Base-by-base conservation (phyloP, 169 alveolate genomes). In the Cryptosporidium sp. region DNA sequence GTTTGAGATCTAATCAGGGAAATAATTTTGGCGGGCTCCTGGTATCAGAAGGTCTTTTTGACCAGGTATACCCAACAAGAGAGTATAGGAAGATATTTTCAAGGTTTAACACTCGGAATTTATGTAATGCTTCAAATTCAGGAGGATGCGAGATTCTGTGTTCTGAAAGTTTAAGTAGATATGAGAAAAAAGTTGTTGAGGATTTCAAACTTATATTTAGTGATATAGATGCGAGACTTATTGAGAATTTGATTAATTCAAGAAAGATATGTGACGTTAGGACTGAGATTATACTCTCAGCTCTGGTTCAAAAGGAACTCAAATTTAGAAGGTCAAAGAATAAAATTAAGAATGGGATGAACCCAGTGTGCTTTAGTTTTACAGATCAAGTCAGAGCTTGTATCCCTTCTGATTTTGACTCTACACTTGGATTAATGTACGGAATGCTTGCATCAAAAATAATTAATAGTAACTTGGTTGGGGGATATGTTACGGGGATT, bases 381-480 rank as follows among this genome's bases (percentile, higher is more conserved):
- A 99, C 99, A 16, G 97, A 98, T 95, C 98, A 98, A 92, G 99
- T 99, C 37, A 95, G 99, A 65, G 96, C 99, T 67, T 96, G 99
- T n/a, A 94, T 96, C 92, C 99, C 99, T 42, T 93, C 99, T 1
- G 95, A 94, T 33, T 98, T 97, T 73, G 99, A 98, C 91, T 95
- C 97, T 67, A 93, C 95, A 44, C 93, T 97, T 60, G 99, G 97
- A 6, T 96, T 94, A 72, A 94, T 98, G 39, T 96, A 96, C 92
- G 99, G 99, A 9, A 10, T 31, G 26, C 18, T 80, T 42, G 89
- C 89, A 6, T 69, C 75, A 4, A 80, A 67, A 12, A 80, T 80
- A 6, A 80, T 80, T 44, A 29, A 16, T 9, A 80, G 70, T 42
- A 65, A 65, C 26, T 23, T 80, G 12, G 70, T 80, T 29, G 89